A percentile compares a stretch with the other conserved stretches of the same genome.
Evolutionary conservation across 1,139 yeast genomes (phyloP).

Genomic region (Saccharomyces hybrid): DNA sequence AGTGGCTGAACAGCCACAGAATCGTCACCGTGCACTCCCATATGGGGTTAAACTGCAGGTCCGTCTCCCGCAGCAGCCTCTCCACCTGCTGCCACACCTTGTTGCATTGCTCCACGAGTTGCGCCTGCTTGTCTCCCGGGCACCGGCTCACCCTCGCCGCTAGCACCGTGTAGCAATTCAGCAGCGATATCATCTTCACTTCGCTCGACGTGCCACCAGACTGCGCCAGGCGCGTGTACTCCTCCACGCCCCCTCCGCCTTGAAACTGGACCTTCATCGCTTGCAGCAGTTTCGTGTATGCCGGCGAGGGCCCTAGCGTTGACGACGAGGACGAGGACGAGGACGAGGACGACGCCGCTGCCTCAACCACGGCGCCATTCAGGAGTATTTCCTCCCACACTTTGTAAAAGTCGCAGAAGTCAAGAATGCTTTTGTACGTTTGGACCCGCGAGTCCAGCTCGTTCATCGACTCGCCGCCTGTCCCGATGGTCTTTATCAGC

Average conservation of each 20-base stretch:
- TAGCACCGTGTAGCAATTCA: conserved; percentile 19
- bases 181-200: conserved; percentile 19
- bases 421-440: conserved; percentile 17
- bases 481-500: conserved; percentile 8
- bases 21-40: conserved; percentile 27
- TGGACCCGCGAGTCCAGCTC: conserved; percentile 8
- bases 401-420: conserved; percentile 20
- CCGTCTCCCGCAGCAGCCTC: conserved; percentile 9
- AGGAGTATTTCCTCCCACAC: conserved; percentile 20
- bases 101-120: conserved; percentile 5
- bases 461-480: conserved; percentile 5
- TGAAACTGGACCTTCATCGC: neutral
- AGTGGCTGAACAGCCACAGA: conserved; percentile 26
- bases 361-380: neutral
- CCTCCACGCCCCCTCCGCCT: neutral
- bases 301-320: neutral
- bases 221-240: neutral
- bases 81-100: conserved; percentile 19
- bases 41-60: conserved; percentile 15
- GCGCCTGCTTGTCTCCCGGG: neutral
- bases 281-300: neutral
- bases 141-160: conserved; percentile 6
- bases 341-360: neutral
- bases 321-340: neutral
- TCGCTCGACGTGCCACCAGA: conserved; percentile 11